phyloP scores from a whole-genome alignment of 2,329 filamentous ascomycete genomes.

The Scytalidium sp. region DNA sequence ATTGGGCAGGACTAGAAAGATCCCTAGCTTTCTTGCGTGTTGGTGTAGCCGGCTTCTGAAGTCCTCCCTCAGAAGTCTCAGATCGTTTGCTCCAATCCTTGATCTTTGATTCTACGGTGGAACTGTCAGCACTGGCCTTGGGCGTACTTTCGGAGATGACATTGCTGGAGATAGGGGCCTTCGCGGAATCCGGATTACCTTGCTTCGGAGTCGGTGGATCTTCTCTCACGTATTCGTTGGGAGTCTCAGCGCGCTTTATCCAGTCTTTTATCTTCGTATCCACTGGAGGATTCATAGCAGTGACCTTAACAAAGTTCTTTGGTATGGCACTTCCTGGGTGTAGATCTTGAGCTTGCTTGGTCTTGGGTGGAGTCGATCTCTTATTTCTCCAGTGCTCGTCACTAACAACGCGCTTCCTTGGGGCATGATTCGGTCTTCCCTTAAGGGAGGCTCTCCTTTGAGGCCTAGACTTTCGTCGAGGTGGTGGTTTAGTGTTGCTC shows the following conservation, averaged over 20 bases:
- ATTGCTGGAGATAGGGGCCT: too few species aligned
- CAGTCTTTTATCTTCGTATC: conserved; percentile 61
- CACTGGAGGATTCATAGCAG: conserved; percentile 51
- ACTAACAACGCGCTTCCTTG: conserved; percentile 89
- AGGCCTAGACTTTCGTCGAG: neutral
- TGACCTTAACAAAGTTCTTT: conserved; percentile 54
- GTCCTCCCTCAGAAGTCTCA: too few species aligned
- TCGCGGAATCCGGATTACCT: too few species aligned
- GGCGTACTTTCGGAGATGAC: too few species aligned
- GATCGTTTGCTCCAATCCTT: too few species aligned
- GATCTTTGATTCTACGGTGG: too few species aligned
- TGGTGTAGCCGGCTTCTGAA: too few species aligned
- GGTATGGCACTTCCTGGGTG: conserved; percentile 35
- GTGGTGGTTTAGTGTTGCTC: neutral
- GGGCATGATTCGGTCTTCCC: conserved; percentile 31
- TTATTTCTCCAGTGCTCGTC: conserved; percentile 78
- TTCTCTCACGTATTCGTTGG: too few species aligned
- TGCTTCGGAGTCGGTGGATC: too few species aligned
- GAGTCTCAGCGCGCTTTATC: conserved; percentile 36
- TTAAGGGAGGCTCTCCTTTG: conserved; percentile 1
- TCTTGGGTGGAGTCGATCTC: conserved; percentile 33
- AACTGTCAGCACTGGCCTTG: too few species aligned
- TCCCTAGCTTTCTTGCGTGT: too few species aligned
- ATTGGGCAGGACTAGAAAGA: too few species aligned
- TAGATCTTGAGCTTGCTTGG: conserved; percentile 42